Evolutionary conservation across 2,329 filamentous ascomycete genomes (phyloP).

Genomic region (Pyrenochaeta sp.): DNA sequence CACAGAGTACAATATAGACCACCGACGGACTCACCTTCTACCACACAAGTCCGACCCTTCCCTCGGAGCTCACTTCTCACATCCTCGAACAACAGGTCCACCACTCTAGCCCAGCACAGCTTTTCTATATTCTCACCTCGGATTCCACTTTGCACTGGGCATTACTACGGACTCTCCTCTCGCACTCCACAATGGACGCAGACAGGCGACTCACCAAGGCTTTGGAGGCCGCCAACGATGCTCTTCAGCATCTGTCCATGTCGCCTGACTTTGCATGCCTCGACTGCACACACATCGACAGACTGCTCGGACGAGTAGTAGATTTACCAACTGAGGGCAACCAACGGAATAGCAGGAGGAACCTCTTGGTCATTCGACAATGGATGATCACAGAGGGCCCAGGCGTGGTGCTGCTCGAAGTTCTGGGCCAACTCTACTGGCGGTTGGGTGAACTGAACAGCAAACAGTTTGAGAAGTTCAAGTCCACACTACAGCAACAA

Average conservation of each 20-base stretch:
- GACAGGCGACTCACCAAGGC: constrained; percentile 41
- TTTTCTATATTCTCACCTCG: constrained; percentile 9
- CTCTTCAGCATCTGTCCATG: constrained; percentile 45
- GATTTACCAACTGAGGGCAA: constrained; percentile 45
- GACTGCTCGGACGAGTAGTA: constrained; percentile 42
- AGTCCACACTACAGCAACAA: constrained; percentile 34
- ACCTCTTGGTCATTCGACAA: constrained; percentile 42
- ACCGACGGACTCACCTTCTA: constrained; percentile 15
- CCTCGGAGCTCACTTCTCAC: constrained; percentile 17
- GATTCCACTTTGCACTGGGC: neutral
- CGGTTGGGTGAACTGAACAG: constrained; percentile 45
- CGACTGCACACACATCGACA: constrained; percentile 45
- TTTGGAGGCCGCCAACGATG: constrained; percentile 42
- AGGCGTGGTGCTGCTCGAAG: constrained; percentile 41
- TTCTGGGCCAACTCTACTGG: constrained; percentile 46
- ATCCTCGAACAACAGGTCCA: constrained; percentile 17
- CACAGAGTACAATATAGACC: constrained; percentile 18
- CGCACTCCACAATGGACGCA: constrained; percentile 31
- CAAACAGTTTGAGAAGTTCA: constrained; percentile 47
- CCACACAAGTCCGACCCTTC: constrained; percentile 19
- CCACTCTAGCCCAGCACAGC: constrained; percentile 2
- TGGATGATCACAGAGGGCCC: constrained; percentile 46
- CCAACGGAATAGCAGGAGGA: constrained; percentile 44
- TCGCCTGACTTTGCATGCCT: constrained; percentile 37
- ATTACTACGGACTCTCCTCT: constrained; percentile 3